Evolutionary conservation across 176 grass and related monocot species (phyloP).

Genomic region (Bolboschoenus planiculmis): DNA sequence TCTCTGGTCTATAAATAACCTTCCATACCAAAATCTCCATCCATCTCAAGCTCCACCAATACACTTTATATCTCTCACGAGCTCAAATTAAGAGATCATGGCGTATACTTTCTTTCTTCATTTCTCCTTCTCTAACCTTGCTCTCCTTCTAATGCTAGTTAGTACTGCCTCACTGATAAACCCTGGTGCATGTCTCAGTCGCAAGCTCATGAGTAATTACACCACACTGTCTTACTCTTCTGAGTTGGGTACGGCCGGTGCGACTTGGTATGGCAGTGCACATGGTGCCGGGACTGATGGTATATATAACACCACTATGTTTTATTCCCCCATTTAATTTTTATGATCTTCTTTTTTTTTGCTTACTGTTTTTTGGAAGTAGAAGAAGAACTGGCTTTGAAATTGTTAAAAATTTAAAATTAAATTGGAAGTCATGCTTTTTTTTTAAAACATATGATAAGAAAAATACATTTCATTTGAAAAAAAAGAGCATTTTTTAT

Average conservation of each 20-base stretch:
- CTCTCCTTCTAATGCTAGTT: constrained; percentile 18
- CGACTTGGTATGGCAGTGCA: constrained; percentile 67
- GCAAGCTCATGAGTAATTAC: constrained; percentile 43
- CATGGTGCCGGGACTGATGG: constrained; percentile 60
- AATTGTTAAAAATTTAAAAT: not conserved
- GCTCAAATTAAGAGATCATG: constrained; percentile 32
- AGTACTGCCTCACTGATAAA: constrained; percentile 24
- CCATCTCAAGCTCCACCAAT: not conserved
- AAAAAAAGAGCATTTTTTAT: not conserved
- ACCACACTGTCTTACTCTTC: constrained; percentile 12
- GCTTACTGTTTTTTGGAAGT: not conserved
- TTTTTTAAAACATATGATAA: too few species aligned
- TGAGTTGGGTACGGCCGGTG: constrained; percentile 42
- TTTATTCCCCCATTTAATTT: not conserved
- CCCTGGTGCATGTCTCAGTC: constrained; percentile 20
- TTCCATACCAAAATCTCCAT: not conserved
- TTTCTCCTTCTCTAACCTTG: constrained; percentile 9
- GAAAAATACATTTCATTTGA: too few species aligned
- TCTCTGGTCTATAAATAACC: constrained; percentile 38
- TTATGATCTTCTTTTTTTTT: not conserved
- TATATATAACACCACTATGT: constrained; percentile 12
- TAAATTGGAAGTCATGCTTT: not conserved
- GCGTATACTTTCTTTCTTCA: not conserved
- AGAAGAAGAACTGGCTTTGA: not conserved
- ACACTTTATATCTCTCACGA: constrained; percentile 3